Conservation (phyloP, 495 filamentous ascomycete species). For the Neurospora intermedia region DNA sequence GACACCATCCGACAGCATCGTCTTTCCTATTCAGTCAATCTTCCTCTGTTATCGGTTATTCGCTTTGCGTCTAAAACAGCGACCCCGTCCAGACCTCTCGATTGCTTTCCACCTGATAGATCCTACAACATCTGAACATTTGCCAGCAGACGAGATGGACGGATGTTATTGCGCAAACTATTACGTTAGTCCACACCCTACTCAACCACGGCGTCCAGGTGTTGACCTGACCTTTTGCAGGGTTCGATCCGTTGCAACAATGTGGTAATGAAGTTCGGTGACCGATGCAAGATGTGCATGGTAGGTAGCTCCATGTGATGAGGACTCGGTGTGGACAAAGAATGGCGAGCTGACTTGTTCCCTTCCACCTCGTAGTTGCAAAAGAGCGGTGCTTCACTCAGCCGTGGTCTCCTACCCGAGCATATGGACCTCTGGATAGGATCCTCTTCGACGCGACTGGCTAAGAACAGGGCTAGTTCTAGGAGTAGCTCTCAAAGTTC, state of each 20-base stretch:
- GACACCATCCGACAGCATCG: not conserved
- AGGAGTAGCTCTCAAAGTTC: not conserved
- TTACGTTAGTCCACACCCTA: constrained; percentile 28
- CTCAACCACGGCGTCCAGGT: not conserved
- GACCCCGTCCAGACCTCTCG: not conserved
- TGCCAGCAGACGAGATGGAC: constrained; percentile 5
- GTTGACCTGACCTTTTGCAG: constrained; percentile 16
- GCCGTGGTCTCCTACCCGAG: constrained; percentile 13
- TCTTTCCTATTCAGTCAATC: not conserved
- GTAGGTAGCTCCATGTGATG: constrained; percentile 17
- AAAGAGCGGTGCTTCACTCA: constrained; percentile 19
- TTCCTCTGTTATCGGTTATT: not conserved
- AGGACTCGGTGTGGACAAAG: not conserved
- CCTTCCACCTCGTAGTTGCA: constrained; percentile 1
- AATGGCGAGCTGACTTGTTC: not conserved
- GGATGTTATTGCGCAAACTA: constrained; percentile 43
- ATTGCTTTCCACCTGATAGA: not conserved
- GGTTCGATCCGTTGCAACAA: constrained; percentile 35
- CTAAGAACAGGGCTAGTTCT: not conserved
- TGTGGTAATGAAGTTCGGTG: constrained; percentile 32
- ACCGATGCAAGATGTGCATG: constrained; percentile 33
- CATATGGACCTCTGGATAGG: constrained; percentile 9
- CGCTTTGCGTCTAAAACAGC: not conserved
- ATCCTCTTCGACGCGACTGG: not conserved
- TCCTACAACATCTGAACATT: not conserved